These are phyloP conservation scores for Zychaea mexicana DNA, from an alignment of 371 early-diverging fungal genomes.

Conservation along the genomic window DNA sequence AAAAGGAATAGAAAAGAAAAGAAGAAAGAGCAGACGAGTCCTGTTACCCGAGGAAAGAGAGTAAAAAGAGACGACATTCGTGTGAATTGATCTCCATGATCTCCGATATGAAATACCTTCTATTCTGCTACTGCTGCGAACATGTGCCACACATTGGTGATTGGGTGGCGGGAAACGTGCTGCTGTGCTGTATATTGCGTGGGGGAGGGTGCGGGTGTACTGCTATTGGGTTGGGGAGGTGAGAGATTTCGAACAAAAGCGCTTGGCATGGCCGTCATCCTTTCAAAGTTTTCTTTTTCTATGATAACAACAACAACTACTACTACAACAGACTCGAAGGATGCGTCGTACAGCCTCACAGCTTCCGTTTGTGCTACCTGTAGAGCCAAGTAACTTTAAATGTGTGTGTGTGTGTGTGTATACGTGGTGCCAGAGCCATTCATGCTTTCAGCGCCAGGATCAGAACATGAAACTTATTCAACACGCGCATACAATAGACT, in stretches of 20 bases:
- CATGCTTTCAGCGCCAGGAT: too few species aligned
- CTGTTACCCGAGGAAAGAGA: conserved; percentile 7
- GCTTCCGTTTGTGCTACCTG: too few species aligned
- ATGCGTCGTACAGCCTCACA: too few species aligned
- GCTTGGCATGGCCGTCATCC: too few species aligned
- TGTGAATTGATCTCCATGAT: conserved; percentile 9
- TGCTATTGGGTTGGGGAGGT: not conserved
- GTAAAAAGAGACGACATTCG: not conserved
- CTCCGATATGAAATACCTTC: conserved; percentile 7
- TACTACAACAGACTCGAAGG: too few species aligned
- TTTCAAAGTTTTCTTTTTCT: too few species aligned
- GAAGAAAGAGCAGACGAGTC: not conserved
- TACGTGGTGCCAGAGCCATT: too few species aligned
- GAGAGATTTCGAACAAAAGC: not conserved
- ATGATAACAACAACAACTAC: too few species aligned
- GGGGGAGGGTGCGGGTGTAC: not conserved
- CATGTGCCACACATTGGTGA: conserved; percentile 3
- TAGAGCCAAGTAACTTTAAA: too few species aligned
- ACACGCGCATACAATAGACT: too few species aligned
- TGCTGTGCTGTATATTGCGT: not conserved
- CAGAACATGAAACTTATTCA: too few species aligned
- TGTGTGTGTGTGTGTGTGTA: too few species aligned
- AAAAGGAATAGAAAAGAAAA: not conserved
- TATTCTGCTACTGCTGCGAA: not conserved
- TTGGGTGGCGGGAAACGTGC: conserved; percentile 1